These are phyloP conservation scores for Lactifluus subvellereus DNA, from an alignment of 768 basidiomycete species.

Conservation along the genomic window DNA sequence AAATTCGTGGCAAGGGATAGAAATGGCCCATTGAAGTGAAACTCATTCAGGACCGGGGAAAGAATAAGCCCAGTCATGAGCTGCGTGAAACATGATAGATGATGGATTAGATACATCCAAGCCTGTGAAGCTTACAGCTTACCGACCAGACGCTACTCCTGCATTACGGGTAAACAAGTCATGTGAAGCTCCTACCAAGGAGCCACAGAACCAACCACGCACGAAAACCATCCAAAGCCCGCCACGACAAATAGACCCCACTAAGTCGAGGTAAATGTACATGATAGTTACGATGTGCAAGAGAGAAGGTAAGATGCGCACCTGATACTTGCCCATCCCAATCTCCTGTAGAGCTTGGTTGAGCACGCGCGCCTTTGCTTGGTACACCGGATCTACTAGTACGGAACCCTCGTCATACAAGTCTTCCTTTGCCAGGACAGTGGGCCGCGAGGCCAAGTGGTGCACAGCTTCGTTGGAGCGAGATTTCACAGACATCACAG, in stretches of 20 bases:
- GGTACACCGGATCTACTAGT: slow-evolving; percentile 49
- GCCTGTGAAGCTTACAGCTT: slow-evolving; percentile 24
- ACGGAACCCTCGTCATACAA: slow-evolving; percentile 20
- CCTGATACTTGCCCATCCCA: slow-evolving; percentile 68
- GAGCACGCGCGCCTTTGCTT: slow-evolving; percentile 50
- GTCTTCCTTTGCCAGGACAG: slow-evolving; percentile 1
- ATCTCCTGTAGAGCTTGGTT: slow-evolving; percentile 60
- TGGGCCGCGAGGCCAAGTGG: neutral
- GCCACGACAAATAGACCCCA: slow-evolving; percentile 60
- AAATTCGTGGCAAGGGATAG: slow-evolving; percentile 48
- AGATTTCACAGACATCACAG: slow-evolving; percentile 3
- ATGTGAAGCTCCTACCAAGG: neutral
- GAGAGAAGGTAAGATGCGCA: slow-evolving; percentile 25
- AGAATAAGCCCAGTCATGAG: slow-evolving; percentile 42
- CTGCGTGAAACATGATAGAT: slow-evolving; percentile 25
- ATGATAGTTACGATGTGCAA: neutral
- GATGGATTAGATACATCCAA: neutral
- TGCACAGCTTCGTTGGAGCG: neutral
- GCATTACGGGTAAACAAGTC: neutral
- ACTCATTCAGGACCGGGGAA: slow-evolving; percentile 44
- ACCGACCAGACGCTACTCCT: slow-evolving; percentile 75
- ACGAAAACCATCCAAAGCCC: slow-evolving; percentile 76
- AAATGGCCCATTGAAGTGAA: slow-evolving; percentile 42
- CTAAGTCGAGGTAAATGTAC: slow-evolving; percentile 31
- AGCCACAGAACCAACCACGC: slow-evolving; percentile 28